phyloP scores from a whole-genome alignment of 495 filamentous ascomycete species.

The Bathelium albidoporum region DNA sequence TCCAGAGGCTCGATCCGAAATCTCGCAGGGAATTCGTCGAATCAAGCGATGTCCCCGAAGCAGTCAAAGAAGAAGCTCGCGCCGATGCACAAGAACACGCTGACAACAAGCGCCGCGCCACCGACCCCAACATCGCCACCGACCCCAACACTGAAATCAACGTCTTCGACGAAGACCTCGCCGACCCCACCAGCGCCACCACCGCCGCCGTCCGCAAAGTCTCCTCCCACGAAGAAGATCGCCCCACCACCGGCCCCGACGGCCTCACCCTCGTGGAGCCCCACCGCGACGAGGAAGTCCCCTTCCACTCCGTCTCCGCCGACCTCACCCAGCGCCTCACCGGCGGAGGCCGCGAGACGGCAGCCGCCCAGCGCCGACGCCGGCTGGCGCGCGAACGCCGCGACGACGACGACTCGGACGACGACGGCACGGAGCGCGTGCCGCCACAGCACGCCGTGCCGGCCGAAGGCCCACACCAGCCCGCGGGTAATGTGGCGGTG shows the following conservation, averaged over 20 bases:
- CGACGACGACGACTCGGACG: slow-evolving; percentile 40
- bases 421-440: slow-evolving; percentile 47
- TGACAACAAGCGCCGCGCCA: slow-evolving; percentile 19
- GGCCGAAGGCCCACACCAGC: neutral
- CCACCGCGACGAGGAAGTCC: slow-evolving; percentile 24
- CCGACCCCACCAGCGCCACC: slow-evolving; percentile 5
- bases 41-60: slow-evolving; percentile 51
- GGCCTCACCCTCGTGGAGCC: slow-evolving; percentile 26
- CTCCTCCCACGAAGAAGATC: slow-evolving; percentile 17
- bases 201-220: slow-evolving; percentile 21
- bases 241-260: slow-evolving; percentile 13
- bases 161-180: neutral
- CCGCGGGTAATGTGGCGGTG: slow-evolving; percentile 10
- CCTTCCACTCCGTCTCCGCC: slow-evolving; percentile 23
- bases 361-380: slow-evolving; percentile 16
- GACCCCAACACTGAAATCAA: neutral
- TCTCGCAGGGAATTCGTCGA: slow-evolving; percentile 61
- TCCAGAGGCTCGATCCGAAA: slow-evolving; percentile 69
- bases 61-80: slow-evolving; percentile 46
- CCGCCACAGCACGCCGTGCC: slow-evolving; percentile 20
- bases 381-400: slow-evolving; percentile 21
- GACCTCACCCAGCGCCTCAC: slow-evolving; percentile 18
- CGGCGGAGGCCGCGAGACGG: slow-evolving; percentile 13
- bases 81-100: slow-evolving; percentile 42
- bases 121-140: slow-evolving; percentile 5